phyloP scores from a whole-genome alignment of 495 filamentous ascomycete species.

The Aspergillus homomorphus region DNA sequence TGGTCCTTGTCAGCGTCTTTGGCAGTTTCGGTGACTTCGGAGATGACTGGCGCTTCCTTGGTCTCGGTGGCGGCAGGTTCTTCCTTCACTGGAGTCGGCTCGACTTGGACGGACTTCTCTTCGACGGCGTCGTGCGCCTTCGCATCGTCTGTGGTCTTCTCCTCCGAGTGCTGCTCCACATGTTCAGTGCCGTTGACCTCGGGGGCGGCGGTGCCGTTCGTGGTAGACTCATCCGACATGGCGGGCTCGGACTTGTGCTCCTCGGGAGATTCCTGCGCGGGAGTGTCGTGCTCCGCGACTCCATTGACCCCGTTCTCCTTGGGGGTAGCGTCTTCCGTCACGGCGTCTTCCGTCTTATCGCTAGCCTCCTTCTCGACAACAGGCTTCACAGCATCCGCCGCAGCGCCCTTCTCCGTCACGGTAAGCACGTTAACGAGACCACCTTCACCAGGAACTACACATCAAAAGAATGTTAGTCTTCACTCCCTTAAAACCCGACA shows the following conservation, averaged over 20 bases:
- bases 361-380: constrained; percentile 10
- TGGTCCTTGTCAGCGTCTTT: constrained; percentile 5
- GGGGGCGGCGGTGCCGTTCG: constrained; percentile 7
- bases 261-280: constrained; percentile 9
- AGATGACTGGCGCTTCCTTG: constrained; percentile 6
- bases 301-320: constrained; percentile 14
- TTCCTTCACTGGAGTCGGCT: not conserved
- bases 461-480: not conserved
- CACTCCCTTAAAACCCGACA: not conserved
- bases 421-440: constrained; percentile 18
- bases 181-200: constrained; percentile 14
- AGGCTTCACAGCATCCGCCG: no score
- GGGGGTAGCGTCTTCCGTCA: constrained; percentile 12
- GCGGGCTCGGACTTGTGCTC: constrained; percentile 12
- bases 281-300: constrained; percentile 5
- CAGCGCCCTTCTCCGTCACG: no score
- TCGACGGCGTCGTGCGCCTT: not conserved
- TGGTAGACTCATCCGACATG: constrained; percentile 5
- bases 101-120: not conserved
- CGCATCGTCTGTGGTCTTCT: not conserved
- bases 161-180: constrained; percentile 10
- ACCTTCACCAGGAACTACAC: constrained; percentile 10
- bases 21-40: not conserved
- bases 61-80: not conserved
- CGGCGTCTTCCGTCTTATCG: not conserved